These are phyloP conservation scores for Picochlorum costavermella DNA, from an alignment of 139 green algal species.

Conservation along the genomic window DNA sequence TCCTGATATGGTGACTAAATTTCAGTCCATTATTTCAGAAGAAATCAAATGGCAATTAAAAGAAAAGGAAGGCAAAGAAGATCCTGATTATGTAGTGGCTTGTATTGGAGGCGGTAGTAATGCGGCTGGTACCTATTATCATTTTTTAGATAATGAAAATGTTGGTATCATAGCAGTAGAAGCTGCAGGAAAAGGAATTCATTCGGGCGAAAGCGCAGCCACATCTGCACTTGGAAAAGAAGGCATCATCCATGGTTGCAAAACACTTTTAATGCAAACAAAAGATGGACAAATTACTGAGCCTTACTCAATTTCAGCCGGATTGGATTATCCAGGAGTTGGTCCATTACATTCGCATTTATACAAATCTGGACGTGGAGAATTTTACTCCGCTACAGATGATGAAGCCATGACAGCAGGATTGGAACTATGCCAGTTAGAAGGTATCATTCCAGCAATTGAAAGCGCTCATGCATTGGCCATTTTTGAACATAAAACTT, in stretches of 20 bases:
- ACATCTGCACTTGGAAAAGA: conserved; percentile 88
- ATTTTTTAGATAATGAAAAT: conserved; percentile 86
- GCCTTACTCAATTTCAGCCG: conserved; percentile 93
- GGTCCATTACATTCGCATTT: conserved; percentile 96
- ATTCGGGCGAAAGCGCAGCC: conserved; percentile 89
- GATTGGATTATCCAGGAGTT: conserved; percentile 96
- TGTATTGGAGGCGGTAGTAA: conserved; percentile 97
- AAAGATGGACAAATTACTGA: conserved; percentile 96
- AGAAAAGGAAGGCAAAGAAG: conserved; percentile 74
- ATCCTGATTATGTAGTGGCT: conserved; percentile 90
- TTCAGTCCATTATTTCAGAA: conserved; percentile 89
- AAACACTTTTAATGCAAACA: conserved; percentile 92
- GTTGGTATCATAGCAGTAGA: conserved; percentile 67
- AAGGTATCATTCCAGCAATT: conserved; percentile 97
- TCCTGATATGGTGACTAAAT: conserved; percentile 97
- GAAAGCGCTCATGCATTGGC: conserved; percentile 95
- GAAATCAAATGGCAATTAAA: conserved; percentile 73
- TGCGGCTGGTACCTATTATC: conserved; percentile 96
- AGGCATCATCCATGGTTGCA: conserved; percentile 92
- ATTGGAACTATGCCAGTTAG: conserved; percentile 63
- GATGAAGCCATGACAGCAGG: conserved; percentile 74
- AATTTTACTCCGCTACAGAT: conserved; percentile 94
- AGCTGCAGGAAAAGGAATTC: conserved; percentile 76
- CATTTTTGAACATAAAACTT: no score
- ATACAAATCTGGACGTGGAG: conserved; percentile 82